These are phyloP conservation scores for Debaryomyces maramus DNA, from an alignment of 805 yeast genomes.

Conservation along the genomic window DNA sequence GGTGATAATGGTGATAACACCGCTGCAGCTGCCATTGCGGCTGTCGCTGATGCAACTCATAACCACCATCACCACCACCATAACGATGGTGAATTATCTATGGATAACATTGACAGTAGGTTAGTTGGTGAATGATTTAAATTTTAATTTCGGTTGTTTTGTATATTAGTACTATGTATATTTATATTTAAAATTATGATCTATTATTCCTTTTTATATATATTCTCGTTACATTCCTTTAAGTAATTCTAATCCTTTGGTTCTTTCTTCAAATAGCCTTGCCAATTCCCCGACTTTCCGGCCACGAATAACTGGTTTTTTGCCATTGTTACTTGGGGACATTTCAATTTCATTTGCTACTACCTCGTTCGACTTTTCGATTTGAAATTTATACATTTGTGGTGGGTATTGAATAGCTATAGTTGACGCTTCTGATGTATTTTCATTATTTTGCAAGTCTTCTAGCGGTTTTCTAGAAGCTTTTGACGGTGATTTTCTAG, in stretches of 20 bases:
- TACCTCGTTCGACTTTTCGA: constrained; percentile 1
- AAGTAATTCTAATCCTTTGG: constrained; percentile 39
- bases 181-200: constrained; percentile 7
- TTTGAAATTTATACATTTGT: constrained; percentile 33
- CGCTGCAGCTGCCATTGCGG: constrained; percentile 45
- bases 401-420: constrained; percentile 37
- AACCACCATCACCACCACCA: constrained; percentile 23
- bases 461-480: background rate
- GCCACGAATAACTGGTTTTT: constrained; percentile 49
- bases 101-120: constrained; percentile 46
- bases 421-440: constrained; percentile 22
- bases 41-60: constrained; percentile 39
- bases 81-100: constrained; percentile 34
- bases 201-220: constrained; percentile 1
- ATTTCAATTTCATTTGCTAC: background rate
- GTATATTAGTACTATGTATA: constrained; percentile 2
- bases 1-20: constrained; percentile 21
- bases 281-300: constrained; percentile 64
- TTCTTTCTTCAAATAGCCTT: constrained; percentile 60
- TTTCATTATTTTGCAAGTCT: background rate
- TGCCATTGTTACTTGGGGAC: constrained; percentile 6
- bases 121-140: constrained; percentile 39
- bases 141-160: constrained; percentile 2
- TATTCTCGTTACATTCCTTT: constrained; percentile 19
- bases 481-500: background rate